A percentile compares a stretch with the other conserved stretches of the same genome.
phyloP scores from a whole-genome alignment of 2,329 filamentous ascomycete genomes.

The Penicillium sp. region DNA sequence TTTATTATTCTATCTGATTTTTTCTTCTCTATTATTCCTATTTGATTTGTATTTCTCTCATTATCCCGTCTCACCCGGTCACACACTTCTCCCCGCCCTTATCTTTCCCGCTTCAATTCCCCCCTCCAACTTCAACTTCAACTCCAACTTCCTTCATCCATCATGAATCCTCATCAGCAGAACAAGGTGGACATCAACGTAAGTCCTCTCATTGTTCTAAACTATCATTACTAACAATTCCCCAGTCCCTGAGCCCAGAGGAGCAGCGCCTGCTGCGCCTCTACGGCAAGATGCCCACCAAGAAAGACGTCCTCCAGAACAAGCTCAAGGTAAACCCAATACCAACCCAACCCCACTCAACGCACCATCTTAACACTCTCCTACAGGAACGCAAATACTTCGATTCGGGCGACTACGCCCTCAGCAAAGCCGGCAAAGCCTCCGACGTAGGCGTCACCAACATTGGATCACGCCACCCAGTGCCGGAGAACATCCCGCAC shows the following conservation, averaged over 20 bases:
- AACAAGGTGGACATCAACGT: conserved; percentile 98
- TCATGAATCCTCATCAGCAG: conserved; percentile 95
- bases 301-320: conserved; percentile 95
- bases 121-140: background rate
- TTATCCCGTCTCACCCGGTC: background rate
- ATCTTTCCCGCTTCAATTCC: conserved; percentile 7
- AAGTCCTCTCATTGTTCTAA: conserved; percentile 43
- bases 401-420: conserved; percentile 92
- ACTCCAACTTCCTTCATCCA: conserved; percentile 25
- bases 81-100: conserved; percentile 7
- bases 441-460: conserved; percentile 89
- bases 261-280: conserved; percentile 96
- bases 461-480: conserved; percentile 90
- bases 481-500: conserved; percentile 93
- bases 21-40: background rate
- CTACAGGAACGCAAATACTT: conserved; percentile 93
- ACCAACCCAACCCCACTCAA: background rate
- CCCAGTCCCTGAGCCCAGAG: conserved; percentile 82
- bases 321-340: conserved; percentile 69
- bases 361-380: background rate
- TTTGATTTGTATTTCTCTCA: too few species aligned
- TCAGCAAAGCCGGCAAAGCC: conserved; percentile 96
- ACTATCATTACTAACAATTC: background rate
- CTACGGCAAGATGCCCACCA: conserved; percentile 96
- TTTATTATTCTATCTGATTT: background rate